Percentiles rank a stretch among this genome's conserved stretches.
These are phyloP conservation scores for Ramaria sp. DNA, from an alignment of 768 basidiomycete genomes.

Conservation along the genomic window DNA sequence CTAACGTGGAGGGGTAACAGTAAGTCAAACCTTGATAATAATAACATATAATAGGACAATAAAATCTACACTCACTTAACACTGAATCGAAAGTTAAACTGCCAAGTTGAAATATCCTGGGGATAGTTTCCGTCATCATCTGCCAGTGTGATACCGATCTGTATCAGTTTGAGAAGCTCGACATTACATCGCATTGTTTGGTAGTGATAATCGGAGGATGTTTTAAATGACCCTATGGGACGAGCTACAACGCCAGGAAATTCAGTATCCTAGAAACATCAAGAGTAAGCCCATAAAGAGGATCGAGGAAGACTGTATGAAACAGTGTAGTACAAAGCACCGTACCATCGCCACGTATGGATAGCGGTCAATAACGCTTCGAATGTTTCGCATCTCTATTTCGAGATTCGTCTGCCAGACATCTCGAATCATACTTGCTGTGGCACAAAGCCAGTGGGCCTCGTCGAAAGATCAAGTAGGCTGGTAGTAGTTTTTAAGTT, in stretches of 20 bases:
- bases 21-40: neutral
- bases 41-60: neutral
- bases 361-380: constrained; percentile 80
- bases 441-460: neutral
- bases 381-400: constrained; percentile 79
- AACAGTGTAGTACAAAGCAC: constrained; percentile 1
- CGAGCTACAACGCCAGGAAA: constrained; percentile 98
- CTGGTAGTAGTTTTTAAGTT: too few relatives aligned
- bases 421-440: constrained; percentile 51
- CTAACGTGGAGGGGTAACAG: constrained; percentile 28
- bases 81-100: constrained; percentile 96
- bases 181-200: constrained; percentile 99
- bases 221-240: constrained; percentile 93
- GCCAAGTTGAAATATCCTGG: constrained; percentile 90
- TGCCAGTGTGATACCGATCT: constrained; percentile 89
- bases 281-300: neutral
- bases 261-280: constrained; percentile 74
- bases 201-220: constrained; percentile 97
- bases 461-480: neutral
- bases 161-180: constrained; percentile 94
- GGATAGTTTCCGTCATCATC: constrained; percentile 92
- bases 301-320: constrained; percentile 9
- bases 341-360: constrained; percentile 91
- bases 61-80: constrained; percentile 48
- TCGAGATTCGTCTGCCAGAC: constrained; percentile 95